Percentiles rank a stretch among this genome's conserved stretches.
These are phyloP conservation scores for Cyclotella kingstonii DNA, from an alignment of 108 stramenopile species.

Conservation along the genomic window DNA sequence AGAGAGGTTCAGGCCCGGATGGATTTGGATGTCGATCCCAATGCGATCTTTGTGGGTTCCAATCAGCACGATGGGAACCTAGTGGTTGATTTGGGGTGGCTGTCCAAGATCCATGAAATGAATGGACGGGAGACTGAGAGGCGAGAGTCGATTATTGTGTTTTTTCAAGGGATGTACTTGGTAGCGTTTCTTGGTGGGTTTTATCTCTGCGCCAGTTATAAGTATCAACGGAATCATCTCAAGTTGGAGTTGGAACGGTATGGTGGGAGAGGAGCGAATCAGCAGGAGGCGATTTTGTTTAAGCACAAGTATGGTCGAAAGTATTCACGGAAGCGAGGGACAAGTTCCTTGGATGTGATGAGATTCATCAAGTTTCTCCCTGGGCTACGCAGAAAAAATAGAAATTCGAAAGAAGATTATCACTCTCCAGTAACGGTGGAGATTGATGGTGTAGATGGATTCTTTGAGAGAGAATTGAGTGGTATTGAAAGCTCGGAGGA, in stretches of 20 bases:
- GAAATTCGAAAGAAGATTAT: conserved; percentile 3
- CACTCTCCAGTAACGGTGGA: conserved; percentile 6
- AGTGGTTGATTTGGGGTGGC: neutral
- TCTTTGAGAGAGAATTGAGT: conserved; percentile 19
- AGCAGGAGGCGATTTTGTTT: conserved; percentile 17
- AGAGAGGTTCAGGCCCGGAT: conserved; percentile 17
- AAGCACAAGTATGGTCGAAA: conserved; percentile 6
- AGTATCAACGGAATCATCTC: conserved; percentile 18
- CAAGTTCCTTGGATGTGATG: neutral
- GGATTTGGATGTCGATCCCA: conserved; percentile 25
- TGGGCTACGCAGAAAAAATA: neutral
- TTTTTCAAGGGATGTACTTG: conserved; percentile 17
- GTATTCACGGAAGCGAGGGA: neutral
- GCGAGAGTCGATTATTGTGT: conserved; percentile 23
- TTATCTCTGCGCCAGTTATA: conserved; percentile 25
- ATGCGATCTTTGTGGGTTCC: conserved; percentile 6
- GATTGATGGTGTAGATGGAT: conserved; percentile 29
- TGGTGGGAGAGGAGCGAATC: neutral
- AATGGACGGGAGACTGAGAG: conserved; percentile 1
- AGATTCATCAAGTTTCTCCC: conserved; percentile 1
- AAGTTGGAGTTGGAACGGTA: conserved; percentile 23
- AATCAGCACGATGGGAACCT: neutral
- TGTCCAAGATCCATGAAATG: no score
- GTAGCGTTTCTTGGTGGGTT: conserved; percentile 29
- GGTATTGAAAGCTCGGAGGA: conserved; percentile 19